Evolutionary conservation across 2,329 filamentous ascomycete species (phyloP).

Genomic region (Trichophyton mentagrophytes): DNA sequence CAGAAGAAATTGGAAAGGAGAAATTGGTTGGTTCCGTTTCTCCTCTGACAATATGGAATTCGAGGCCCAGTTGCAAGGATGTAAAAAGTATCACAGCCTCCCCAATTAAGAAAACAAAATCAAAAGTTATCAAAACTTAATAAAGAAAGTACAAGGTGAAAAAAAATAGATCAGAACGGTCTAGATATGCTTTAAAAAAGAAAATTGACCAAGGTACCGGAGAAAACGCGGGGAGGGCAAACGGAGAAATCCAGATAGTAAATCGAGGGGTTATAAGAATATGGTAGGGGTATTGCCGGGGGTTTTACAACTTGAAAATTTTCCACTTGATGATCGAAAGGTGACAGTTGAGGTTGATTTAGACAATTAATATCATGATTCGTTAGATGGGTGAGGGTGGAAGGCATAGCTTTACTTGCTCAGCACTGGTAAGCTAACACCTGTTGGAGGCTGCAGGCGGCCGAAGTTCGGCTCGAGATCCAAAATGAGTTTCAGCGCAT

Average conservation of each 20-base stretch:
- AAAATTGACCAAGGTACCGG: neutral
- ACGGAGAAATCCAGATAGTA: neutral
- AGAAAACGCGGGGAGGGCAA: neutral
- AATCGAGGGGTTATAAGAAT: neutral
- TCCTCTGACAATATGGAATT: neutral
- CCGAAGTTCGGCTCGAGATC: slow-evolving; percentile 93
- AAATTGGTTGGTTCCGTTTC: neutral
- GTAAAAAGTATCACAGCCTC: neutral
- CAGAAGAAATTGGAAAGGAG: neutral
- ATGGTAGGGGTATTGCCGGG: neutral
- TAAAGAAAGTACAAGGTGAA: neutral
- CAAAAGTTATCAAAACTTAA: neutral
- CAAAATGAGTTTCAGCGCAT: slow-evolving; percentile 88
- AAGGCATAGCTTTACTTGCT: neutral
- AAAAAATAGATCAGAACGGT: neutral
- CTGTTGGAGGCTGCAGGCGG: slow-evolving; percentile 47
- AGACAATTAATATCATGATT: slow-evolving; percentile 2
- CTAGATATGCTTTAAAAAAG: neutral
- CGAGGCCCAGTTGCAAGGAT: neutral
- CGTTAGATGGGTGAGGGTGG: neutral
- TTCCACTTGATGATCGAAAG: neutral
- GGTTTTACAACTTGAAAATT: neutral
- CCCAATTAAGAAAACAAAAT: neutral
- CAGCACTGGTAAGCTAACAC: slow-evolving; percentile 13
- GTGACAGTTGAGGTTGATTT: neutral